A percentile compares a stretch with the other conserved stretches of the same genome.
Evolutionary conservation across 2,329 filamentous ascomycete species (phyloP).

Genomic region (Botryotinia narcissicola): DNA sequence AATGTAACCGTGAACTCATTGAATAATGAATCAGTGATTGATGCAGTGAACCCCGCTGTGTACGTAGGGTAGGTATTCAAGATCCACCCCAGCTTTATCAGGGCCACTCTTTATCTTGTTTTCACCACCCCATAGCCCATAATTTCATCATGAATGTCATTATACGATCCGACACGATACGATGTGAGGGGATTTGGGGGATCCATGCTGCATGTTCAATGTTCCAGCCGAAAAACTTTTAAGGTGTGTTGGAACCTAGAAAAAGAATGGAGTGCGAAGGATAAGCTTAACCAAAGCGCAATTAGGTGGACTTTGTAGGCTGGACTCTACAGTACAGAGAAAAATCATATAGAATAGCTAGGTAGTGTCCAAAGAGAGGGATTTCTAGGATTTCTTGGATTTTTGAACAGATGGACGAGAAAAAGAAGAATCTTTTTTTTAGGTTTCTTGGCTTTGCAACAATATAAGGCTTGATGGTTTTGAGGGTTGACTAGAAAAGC

Average conservation of each 20-base stretch:
- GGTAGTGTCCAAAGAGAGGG: not conserved
- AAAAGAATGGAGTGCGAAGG: not conserved
- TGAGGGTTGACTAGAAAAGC: not conserved
- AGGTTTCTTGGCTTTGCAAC: not conserved
- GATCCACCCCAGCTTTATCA: not conserved
- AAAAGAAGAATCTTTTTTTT: not conserved
- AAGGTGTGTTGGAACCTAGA: not conserved
- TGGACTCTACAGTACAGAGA: not conserved
- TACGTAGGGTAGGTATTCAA: not conserved
- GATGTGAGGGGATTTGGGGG: not conserved
- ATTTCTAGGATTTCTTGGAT: not conserved
- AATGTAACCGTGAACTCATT: not conserved
- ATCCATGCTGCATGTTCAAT: not conserved
- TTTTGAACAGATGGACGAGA: not conserved
- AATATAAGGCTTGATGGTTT: not conserved
- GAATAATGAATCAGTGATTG: not conserved
- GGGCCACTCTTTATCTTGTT: not conserved
- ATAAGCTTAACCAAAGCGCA: conserved; percentile 1
- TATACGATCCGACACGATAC: not conserved
- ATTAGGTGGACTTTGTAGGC: not conserved
- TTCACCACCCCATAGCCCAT: not conserved
- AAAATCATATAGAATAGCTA: not conserved
- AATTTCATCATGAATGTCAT: not conserved
- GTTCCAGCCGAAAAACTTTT: not conserved
- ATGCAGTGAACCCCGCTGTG: not conserved